These are phyloP conservation scores for Diaporthe ampelina DNA, from an alignment of 2,329 filamentous ascomycete genomes.

Conservation along the genomic window DNA sequence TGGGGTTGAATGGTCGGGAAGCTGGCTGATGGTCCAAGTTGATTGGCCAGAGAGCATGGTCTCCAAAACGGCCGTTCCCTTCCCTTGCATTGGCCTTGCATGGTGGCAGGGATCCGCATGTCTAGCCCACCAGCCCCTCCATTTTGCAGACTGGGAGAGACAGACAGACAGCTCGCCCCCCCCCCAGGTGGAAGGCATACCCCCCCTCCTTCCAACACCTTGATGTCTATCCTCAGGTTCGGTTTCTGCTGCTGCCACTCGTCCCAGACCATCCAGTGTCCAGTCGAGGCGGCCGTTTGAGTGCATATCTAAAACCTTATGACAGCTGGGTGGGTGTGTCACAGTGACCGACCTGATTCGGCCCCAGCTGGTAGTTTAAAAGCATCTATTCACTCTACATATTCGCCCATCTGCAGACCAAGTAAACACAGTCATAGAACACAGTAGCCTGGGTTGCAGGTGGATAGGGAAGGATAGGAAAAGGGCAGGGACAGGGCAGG, in stretches of 20 bases:
- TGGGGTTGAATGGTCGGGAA: background rate
- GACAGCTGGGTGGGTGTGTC: slow-evolving; percentile 1
- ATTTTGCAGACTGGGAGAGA: slow-evolving; percentile 20
- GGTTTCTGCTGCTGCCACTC: too few species aligned
- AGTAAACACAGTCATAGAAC: background rate
- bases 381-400: background rate
- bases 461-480: background rate
- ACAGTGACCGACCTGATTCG: slow-evolving; percentile 9
- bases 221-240: slow-evolving; percentile 18
- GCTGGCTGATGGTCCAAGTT: background rate
- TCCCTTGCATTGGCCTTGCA: slow-evolving; percentile 34
- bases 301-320: slow-evolving; percentile 22
- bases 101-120: slow-evolving; percentile 13
- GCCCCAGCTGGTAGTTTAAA: background rate
- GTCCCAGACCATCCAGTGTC: background rate
- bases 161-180: too few species aligned
- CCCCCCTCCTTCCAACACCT: background rate
- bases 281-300: background rate
- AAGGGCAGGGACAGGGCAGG: background rate
- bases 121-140: slow-evolving; percentile 32
- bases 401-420: background rate
- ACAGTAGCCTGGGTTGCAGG: background rate
- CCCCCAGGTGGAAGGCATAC: too few species aligned
- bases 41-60: slow-evolving; percentile 22
- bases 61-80: slow-evolving; percentile 27